Base-by-base conservation (phyloP, 352 stramenopile species). In the Pythium vanterpoolii region DNA sequence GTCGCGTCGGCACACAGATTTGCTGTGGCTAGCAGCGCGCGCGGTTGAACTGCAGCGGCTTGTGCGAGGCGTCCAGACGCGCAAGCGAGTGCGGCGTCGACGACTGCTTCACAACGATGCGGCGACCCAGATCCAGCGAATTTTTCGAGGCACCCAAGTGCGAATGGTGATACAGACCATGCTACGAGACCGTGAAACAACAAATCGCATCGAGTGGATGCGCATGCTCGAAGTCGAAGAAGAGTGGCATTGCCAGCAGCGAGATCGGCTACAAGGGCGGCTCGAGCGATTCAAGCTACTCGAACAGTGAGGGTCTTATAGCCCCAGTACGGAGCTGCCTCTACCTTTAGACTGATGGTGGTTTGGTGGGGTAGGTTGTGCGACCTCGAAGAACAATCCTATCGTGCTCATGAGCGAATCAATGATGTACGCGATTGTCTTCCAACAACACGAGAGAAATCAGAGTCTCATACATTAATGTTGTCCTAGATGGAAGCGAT, bases 151-250 rank as follows among this genome's bases (percentile, higher is more conserved):
- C 14, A 75, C 87, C 31, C 71, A 74, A 39, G 68, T 76, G 3
- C 63, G 83, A 6, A 51, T 55, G 38, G 38, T 54, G 4, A 60
- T 90, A 4, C 63, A 68, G 23, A 30, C 4, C 5, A 69, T 90
- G 1, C 42, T 93, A 1, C 68, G 73, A 0, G 71, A 89, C 8
- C 69, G 83, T 27, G 81, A 93, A 65, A 90, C 77, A 0, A 11
- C 6, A 10, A 88, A 89, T 47, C 77, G 83, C 13, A 63, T 79
- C 14, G 77, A 91, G n/a, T 74, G 76, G 11, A 90, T 93, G 81
- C 64, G 60, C 4, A 58, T 90, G 6, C 65, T 93, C 13, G 83
- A 93, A 19, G 68, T 66, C 9, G 83, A 93, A 62, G 76, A 87
- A 48, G 74, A 83, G 27, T 93, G 83, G 83, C 61, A 87, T 59